These are phyloP conservation scores for Discostella stelligeroides DNA, from an alignment of 108 stramenopile genomes.

Conservation along the genomic window DNA sequence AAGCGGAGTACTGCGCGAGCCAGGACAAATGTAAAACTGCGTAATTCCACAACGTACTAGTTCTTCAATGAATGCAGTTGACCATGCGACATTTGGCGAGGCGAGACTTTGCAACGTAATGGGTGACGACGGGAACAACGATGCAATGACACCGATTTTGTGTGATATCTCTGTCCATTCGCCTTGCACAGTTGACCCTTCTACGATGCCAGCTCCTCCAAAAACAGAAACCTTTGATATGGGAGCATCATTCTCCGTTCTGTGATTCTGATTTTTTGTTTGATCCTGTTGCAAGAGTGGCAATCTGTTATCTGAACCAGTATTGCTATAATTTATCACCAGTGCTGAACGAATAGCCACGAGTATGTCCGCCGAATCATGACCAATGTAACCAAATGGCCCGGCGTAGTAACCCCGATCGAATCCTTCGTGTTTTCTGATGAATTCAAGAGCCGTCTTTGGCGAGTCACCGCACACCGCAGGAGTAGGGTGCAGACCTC, in stretches of 20 bases:
- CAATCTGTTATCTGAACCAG: background rate
- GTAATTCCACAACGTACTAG: slow-evolving; percentile 82
- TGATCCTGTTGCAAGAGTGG: background rate
- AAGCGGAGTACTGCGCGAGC: slow-evolving; percentile 90
- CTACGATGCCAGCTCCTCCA: slow-evolving; percentile 86
- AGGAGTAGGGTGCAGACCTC: slow-evolving; percentile 81
- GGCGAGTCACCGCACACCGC: slow-evolving; percentile 78
- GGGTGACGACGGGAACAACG: slow-evolving; percentile 79
- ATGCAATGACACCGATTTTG: slow-evolving; percentile 78
- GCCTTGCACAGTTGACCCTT: slow-evolving; percentile 78
- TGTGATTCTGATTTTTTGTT: slow-evolving; percentile 3
- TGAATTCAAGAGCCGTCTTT: slow-evolving; percentile 58
- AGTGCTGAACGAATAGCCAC: slow-evolving; percentile 82
- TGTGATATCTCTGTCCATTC: slow-evolving; percentile 87
- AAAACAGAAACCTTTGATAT: slow-evolving; percentile 60
- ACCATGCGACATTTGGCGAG: slow-evolving; percentile 88
- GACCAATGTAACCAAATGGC: slow-evolving; percentile 78
- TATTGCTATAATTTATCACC: slow-evolving; percentile 30
- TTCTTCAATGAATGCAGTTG: slow-evolving; percentile 89
- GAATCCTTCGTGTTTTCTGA: slow-evolving; percentile 69
- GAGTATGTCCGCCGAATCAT: slow-evolving; percentile 67
- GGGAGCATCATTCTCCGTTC: background rate
- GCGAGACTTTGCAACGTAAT: slow-evolving; percentile 66
- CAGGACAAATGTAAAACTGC: slow-evolving; percentile 89
- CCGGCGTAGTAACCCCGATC: slow-evolving; percentile 86